Base-by-base conservation (phyloP, 495 filamentous ascomycete species). In the Xylaria nigripes region DNA sequence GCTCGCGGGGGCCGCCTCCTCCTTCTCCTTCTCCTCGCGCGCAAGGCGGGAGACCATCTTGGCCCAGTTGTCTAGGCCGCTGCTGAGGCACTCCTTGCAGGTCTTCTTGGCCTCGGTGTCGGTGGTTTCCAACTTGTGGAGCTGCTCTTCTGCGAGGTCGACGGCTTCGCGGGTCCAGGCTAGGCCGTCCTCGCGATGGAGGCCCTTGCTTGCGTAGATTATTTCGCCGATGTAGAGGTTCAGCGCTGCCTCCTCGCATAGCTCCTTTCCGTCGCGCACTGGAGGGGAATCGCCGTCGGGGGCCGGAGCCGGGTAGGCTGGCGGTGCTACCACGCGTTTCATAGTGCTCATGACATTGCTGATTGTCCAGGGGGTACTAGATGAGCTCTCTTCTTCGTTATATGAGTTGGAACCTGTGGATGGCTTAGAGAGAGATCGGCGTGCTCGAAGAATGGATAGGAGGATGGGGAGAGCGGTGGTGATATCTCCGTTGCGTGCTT, bases 171-270 rank as follows among this genome's bases (percentile, higher is more conserved):
- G 82, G 10, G 86, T 93, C 90, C 91, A 95, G 49, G 79, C 79
- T 8, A 96, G 75, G 0, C 89, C 90, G 50, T 83, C 79, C 41
- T 85, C 79, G 29, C 76, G 4, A 15, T 36, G 32, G 15, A 5
- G 74, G 12, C 55, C 19, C 18, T 59, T 56, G 6, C 69, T 60
- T 1, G 89, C 80, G 72, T 86, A 97, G 45, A 98, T 69, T 56
- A 97, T 90, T 72, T 98, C 93, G 50, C 92, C 94, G 52, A 98
- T 90, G 68, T 95, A 89, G 18, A 86, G 78, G 82, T 90, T 87
- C 3, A 96, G 70, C 6, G 79, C 86, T 3, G 89, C 90, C 66
- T 95, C 89, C 47, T 89, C 86, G 75, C 93, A 96, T 25, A 76
- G 69, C 48, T 86, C 82, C 23, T 72, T 70, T 0, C 76, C 51